Evolutionary conservation across 495 filamentous ascomycete species (phyloP).

Genomic region (Aspergillus sclerotiicarbonarius): DNA sequence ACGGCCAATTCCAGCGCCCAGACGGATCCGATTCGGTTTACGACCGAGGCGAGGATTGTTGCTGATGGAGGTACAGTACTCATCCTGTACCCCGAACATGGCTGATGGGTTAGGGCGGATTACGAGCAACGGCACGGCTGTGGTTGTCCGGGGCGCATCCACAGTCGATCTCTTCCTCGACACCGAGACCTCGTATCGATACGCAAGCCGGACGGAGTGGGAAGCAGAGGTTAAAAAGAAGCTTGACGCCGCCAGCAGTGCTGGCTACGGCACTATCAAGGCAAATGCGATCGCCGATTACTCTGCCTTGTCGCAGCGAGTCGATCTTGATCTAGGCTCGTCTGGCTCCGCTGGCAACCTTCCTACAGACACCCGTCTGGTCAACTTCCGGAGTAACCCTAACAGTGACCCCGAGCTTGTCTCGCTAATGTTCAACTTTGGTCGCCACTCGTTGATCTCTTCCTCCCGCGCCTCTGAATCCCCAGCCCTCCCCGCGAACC

Average conservation of each 20-base stretch:
- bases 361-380: conserved; percentile 20
- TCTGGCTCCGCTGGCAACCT: conserved; percentile 10
- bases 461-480: conserved; percentile 27
- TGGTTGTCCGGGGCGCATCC: not conserved
- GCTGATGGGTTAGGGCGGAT: not conserved
- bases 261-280: not conserved
- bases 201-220: conserved; percentile 5
- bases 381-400: conserved; percentile 11
- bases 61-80: conserved; percentile 3
- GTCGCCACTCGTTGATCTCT: conserved; percentile 27
- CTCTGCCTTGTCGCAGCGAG: not conserved
- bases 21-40: conserved; percentile 7
- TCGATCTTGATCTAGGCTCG: conserved; percentile 7
- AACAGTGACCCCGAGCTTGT: conserved; percentile 27
- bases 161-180: conserved; percentile 19
- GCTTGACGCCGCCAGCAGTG: not conserved
- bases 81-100: no score
- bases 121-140: not conserved
- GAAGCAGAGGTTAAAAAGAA: conserved; percentile 2
- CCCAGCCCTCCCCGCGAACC: conserved; percentile 42
- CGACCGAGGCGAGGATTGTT: not conserved
- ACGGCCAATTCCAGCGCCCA: conserved; percentile 6
- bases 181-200: conserved; percentile 16
- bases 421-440: conserved; percentile 38
- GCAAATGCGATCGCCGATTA: conserved; percentile 3